Evolutionary conservation across 2,329 filamentous ascomycete species (phyloP).

Genomic region (Alternaria incomplexa): DNA sequence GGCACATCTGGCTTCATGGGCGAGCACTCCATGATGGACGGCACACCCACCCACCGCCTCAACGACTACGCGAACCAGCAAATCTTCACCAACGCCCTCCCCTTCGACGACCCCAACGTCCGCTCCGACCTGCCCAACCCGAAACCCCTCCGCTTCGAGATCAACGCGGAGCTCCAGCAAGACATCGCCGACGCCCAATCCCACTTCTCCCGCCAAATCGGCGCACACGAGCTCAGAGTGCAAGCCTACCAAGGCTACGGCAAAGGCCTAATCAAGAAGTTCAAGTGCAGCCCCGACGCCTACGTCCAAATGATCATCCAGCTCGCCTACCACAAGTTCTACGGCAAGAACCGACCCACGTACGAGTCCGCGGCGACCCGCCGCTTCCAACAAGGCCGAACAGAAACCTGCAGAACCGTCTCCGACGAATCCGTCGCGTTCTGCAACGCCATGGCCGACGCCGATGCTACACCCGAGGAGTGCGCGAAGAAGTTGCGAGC

Average conservation of each 20-base stretch:
- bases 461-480: constrained; percentile 66
- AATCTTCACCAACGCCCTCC: constrained; percentile 93
- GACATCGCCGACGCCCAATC: constrained; percentile 79
- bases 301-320: constrained; percentile 99
- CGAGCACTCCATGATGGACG: constrained; percentile 99
- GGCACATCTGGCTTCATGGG: constrained; percentile 97
- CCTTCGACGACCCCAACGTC: constrained; percentile 78
- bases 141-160: constrained; percentile 74
- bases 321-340: constrained; percentile 98
- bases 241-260: constrained; percentile 98
- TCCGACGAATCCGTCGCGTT: constrained; percentile 91
- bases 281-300: constrained; percentile 96
- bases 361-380: constrained; percentile 96
- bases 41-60: constrained; percentile 93
- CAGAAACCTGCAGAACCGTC: constrained; percentile 92
- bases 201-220: constrained; percentile 83
- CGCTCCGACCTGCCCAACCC: constrained; percentile 88
- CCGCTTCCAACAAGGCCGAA: constrained; percentile 94
- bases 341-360: constrained; percentile 94
- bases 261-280: constrained; percentile 98
- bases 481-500: constrained; percentile 79
- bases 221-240: constrained; percentile 86
- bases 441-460: constrained; percentile 84
- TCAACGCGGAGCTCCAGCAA: constrained; percentile 73
- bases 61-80: constrained; percentile 93